Conservation (phyloP, 805 yeast genomes). For the Kodamaea sagamina region DNA sequence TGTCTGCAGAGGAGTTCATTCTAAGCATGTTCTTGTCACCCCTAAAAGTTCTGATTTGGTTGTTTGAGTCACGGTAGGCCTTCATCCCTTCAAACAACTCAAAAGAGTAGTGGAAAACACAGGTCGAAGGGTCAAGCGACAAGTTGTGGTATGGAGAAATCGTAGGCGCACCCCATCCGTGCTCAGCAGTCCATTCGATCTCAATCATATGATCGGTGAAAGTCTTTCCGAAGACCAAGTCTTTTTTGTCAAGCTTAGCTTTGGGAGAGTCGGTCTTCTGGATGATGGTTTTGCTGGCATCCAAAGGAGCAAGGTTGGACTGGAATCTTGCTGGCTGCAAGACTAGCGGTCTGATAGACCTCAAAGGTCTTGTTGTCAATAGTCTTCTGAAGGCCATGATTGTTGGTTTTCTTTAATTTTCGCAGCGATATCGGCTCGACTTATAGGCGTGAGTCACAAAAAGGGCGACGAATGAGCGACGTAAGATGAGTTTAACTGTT, state of each 20-base stretch:
- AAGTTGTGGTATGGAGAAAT: slow-evolving; percentile 83
- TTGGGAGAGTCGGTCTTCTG: slow-evolving; percentile 40
- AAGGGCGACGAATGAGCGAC: too few species aligned
- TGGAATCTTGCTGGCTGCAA: slow-evolving; percentile 11
- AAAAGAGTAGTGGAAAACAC: slow-evolving; percentile 93
- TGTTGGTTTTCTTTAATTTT: slow-evolving; percentile 1
- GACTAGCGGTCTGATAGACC: slow-evolving; percentile 3
- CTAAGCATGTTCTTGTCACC: slow-evolving; percentile 90
- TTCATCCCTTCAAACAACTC: slow-evolving; percentile 95
- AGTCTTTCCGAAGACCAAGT: slow-evolving; percentile 45
- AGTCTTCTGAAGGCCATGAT: slow-evolving; percentile 12
- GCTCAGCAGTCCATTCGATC: slow-evolving; percentile 72
- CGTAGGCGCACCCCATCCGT: slow-evolving; percentile 89
- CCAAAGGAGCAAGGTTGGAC: slow-evolving; percentile 29
- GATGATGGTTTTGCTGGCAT: slow-evolving; percentile 39
- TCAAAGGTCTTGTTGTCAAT: slow-evolving; percentile 2
- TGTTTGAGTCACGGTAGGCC: slow-evolving; percentile 68
- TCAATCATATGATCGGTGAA: slow-evolving; percentile 91
- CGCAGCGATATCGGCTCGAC: slow-evolving; percentile 10
- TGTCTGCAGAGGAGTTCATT: slow-evolving; percentile 83
- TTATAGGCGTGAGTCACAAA: not conserved
- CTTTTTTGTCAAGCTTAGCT: slow-evolving; percentile 38
- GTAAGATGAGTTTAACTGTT: too few species aligned
- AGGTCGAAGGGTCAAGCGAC: slow-evolving; percentile 79
- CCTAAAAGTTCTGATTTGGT: slow-evolving; percentile 74